phyloP scores from a whole-genome alignment of 305 asterid genomes.

The Nicotiana rustica region DNA sequence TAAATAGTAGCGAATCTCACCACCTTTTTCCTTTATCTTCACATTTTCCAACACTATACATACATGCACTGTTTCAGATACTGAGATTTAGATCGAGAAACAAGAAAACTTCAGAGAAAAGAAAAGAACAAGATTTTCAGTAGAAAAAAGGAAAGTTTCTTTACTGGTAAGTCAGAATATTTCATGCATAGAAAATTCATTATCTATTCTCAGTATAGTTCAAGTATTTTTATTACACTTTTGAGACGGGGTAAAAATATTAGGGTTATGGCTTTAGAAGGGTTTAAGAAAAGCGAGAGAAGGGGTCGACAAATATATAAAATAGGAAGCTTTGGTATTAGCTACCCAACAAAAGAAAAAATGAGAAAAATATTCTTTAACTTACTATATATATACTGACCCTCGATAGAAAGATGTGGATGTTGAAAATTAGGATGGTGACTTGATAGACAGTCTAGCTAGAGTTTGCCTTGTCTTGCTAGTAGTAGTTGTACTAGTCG shows the following conservation, averaged over 20 bases:
- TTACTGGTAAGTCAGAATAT: constrained; percentile 34
- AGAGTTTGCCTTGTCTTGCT: too few species aligned
- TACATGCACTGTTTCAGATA: constrained; percentile 35
- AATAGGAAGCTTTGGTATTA: not conserved
- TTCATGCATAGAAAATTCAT: constrained; percentile 33
- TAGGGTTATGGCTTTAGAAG: not conserved
- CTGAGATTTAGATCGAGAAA: not conserved
- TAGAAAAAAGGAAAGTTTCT: constrained; percentile 27
- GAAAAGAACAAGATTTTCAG: constrained; percentile 15
- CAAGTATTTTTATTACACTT: not conserved
- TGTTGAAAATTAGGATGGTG: too few species aligned
- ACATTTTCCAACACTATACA: constrained; percentile 51
- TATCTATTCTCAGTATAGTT: not conserved
- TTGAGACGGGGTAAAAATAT: not conserved
- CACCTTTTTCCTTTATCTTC: constrained; percentile 39
- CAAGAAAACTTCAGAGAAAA: not conserved
- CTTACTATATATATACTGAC: not conserved
- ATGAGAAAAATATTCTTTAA: not conserved
- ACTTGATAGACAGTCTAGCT: too few species aligned
- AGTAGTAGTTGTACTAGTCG: too few species aligned
- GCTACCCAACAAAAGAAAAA: not conserved
- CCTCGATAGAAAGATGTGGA: too few species aligned
- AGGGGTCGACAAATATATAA: not conserved
- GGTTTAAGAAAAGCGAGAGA: not conserved
- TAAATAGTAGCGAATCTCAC: constrained; percentile 53